Evolutionary conservation across 176 grass and related monocot genomes (phyloP).

Genomic region (Rhynchospora tenuis): DNA sequence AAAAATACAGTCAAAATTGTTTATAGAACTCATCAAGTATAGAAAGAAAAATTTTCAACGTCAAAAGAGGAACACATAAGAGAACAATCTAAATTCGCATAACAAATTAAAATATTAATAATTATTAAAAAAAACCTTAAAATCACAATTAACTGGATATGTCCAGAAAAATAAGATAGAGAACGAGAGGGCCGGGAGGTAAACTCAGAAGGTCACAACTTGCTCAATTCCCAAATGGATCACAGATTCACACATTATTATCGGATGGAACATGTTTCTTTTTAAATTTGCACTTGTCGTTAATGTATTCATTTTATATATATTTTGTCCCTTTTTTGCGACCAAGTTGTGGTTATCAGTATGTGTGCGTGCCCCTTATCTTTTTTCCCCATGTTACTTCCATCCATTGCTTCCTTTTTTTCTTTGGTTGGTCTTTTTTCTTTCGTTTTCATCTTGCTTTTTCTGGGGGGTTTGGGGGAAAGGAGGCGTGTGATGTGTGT

Average conservation of each 20-base stretch:
- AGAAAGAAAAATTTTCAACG: no score
- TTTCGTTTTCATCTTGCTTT: not conserved
- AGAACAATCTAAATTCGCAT: no score
- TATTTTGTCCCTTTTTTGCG: not conserved
- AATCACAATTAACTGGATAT: no score
- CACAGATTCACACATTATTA: not conserved
- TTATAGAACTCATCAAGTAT: no score
- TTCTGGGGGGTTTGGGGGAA: not conserved
- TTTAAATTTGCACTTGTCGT: not conserved
- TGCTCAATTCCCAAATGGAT: not conserved
- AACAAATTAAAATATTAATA: no score
- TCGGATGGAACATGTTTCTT: not conserved
- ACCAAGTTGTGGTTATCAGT: constrained; percentile 10
- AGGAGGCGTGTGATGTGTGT: not conserved
- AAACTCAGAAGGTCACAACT: not conserved
- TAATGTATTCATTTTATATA: not conserved
- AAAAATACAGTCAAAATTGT: no score
- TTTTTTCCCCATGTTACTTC: constrained; percentile 25
- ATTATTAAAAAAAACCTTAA: no score
- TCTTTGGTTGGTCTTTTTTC: not conserved
- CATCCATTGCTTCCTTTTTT: not conserved
- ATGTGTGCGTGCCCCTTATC: not conserved
- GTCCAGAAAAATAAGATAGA: no score
- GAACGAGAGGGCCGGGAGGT: not conserved
- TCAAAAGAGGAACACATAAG: no score